Base-by-base conservation (phyloP, 495 filamentous ascomycete genomes). In the Thermothielavioides terrestris region DNA sequence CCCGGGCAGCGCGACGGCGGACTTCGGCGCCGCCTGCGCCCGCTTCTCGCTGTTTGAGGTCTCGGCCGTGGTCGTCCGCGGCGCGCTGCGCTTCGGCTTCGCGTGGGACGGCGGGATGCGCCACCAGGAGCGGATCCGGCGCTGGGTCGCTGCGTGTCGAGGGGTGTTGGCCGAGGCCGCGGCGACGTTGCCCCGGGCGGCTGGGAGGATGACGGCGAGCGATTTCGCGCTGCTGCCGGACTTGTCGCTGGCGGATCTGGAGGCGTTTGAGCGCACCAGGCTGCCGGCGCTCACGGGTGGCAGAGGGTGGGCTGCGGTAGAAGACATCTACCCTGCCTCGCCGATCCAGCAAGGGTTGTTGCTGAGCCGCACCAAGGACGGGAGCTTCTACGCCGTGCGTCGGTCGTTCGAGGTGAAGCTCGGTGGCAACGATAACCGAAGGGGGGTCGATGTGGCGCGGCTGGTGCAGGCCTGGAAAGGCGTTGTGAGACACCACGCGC, bases 21-120 rank as follows among this genome's bases (percentile, higher is more conserved):
- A 83, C 59, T 74, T 77, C 34, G 58, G 58, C 5, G 26, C 10
- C 12, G 28, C n/a, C 30, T 14, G 44, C 54, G 14, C 70, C 69
- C 72, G 80, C 5, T 79, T 81, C 42, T 76, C 73, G 1, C 61
- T 83, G 0, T 77, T 83, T 48, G 79, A 82, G 52, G 75, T 80
- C 26, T 56, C 53, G 0, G 56, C 56, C 8, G 59, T 58, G 8
- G 42, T 81, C 9, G 64, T 68, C 9, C 60, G 70, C 28, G 77
- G 76, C 6, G 62, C 63, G 23, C 59, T 81, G 15, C 69, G 74
- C 6, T 75, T 81, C 41, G 73, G 71, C 0, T 83, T 81, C 59
- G 71, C 73, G 1, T 82, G 73, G 63, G 81, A 80, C 59, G 66
- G 68, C 25, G 58, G 68, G 40, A 82, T 80, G 72, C 61, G 64